Evolutionary conservation across 257 asterid genomes (phyloP), one percentile per base, ranked within the genome.

Genomic region (Plantago ovata): DNA sequence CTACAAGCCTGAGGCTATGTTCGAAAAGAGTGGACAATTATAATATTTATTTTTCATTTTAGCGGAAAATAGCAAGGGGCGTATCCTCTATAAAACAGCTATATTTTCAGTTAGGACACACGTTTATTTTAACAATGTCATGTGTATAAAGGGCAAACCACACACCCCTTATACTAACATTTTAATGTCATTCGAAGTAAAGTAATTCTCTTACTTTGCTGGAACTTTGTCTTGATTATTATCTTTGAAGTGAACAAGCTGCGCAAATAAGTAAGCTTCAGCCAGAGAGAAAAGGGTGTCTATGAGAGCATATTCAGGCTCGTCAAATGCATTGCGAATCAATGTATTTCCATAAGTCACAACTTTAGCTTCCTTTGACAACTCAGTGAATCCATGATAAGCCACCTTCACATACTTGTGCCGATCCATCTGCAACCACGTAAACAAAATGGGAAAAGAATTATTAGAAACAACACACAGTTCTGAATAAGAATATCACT

Each of bases 351-450:
- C 97, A 50, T 93, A 93, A 10, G 95, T 61, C 44, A 94, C 82
- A 45, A 83, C 97, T 84, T 89, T 93, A 22, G 84, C 96, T 75
- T 93, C 96, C 76, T 93, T 93, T 1, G 92, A 77, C 77, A 93
- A 69, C 71, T 89, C 97, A 69, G 67, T 76, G 65, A 86, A 89
- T 64, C 97, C 99, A 79, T 89, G 99, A 75, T 93, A 89, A 60
- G 97, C 96, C 73, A 93, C 94, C 73, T 93, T 93, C 22, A 93
- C 99, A 63, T 89, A 89, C 57, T 93, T 89, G 85, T 93, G 99
- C 38, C 96, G 75, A 66, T 93, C 99, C 99, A 93, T 93, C 97
- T 93, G 79, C 22, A 65, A 46, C 60, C 33, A 60, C 63, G 23
- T 49, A 38, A 70, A 49, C 38, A 44, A 56, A 44, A 58, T 56